Conservation (phyloP, 495 filamentous ascomycete species). For the Monascus purpureus region DNA sequence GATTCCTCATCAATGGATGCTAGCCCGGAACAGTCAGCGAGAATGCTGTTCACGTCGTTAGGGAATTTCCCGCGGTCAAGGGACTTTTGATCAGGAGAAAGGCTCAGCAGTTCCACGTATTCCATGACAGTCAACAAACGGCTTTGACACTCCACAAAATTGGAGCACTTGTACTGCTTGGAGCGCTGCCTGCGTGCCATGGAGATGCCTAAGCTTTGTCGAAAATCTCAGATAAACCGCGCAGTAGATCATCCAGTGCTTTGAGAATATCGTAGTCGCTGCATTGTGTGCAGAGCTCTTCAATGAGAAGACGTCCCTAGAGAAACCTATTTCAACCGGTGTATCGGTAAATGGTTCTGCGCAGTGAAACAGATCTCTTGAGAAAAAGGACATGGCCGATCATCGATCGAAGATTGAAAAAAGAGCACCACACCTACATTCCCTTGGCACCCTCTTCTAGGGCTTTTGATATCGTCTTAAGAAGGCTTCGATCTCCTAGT, state of each 20-base stretch:
- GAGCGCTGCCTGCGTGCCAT: background rate
- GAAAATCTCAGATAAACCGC: constrained; percentile 14
- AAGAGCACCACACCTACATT: no score
- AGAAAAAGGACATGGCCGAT: no score
- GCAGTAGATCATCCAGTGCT: constrained; percentile 16
- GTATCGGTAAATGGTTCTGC: no score
- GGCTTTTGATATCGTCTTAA: no score
- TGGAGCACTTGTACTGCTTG: constrained; percentile 10
- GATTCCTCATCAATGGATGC: constrained; percentile 19
- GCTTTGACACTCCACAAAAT: constrained; percentile 10
- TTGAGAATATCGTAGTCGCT: constrained; percentile 20
- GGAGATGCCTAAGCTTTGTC: constrained; percentile 11
- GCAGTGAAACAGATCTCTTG: no score
- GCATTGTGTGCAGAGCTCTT: constrained; percentile 18
- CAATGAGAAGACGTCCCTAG: constrained; percentile 18
- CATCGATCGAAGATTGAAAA: no score
- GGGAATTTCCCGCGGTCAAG: constrained; percentile 6
- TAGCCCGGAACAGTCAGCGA: constrained; percentile 16
- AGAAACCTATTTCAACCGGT: no score
- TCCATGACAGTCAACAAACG: constrained; percentile 10
- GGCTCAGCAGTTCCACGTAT: constrained; percentile 15
- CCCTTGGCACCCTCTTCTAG: no score
- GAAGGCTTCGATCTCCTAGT: no score
- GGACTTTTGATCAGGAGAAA: constrained; percentile 8
- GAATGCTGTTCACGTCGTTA: constrained; percentile 13